Percentiles rank a stretch among this genome's conserved stretches.
These are phyloP conservation scores for Gossypium thurberi DNA, from an alignment of 345 rosid genomes.

Conservation along the genomic window DNA sequence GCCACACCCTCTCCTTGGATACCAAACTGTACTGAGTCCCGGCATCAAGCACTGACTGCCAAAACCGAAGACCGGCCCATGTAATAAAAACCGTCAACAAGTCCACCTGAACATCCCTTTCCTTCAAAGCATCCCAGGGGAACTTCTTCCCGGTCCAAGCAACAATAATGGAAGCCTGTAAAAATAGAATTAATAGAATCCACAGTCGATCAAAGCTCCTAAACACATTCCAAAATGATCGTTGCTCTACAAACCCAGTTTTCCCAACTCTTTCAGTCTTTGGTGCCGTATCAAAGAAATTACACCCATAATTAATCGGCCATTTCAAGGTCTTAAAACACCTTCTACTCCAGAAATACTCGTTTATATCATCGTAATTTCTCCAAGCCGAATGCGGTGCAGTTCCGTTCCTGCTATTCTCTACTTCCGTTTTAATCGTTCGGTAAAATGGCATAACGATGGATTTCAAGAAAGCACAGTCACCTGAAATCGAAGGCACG, in stretches of 20 bases:
- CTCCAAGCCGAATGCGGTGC: conserved; percentile 83
- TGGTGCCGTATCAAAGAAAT: conserved; percentile 32
- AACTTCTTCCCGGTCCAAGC: conserved; percentile 48
- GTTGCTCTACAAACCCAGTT: conserved; percentile 86
- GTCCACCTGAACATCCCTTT: conserved; percentile 49
- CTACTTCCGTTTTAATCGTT: conserved; percentile 51
- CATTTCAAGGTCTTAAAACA: conserved; percentile 67
- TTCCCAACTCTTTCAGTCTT: conserved; percentile 58
- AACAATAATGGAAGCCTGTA: conserved; percentile 69
- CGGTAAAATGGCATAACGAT: conserved; percentile 65
- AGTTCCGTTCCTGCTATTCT: conserved; percentile 61
- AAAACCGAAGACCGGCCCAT: conserved; percentile 65
- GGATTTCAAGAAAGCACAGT: conserved; percentile 47
- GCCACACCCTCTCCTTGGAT: conserved; percentile 50
- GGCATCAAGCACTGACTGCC: conserved; percentile 71
- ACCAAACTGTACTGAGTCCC: conserved; percentile 89
- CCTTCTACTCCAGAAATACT: conserved; percentile 85
- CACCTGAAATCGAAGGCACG: conserved; percentile 45
- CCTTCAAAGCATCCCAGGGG: conserved; percentile 55
- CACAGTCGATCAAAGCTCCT: conserved; percentile 80
- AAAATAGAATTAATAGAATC: conserved; percentile 63
- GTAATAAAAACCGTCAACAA: conserved; percentile 78
- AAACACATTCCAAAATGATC: conserved; percentile 76
- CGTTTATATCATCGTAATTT: conserved; percentile 85
- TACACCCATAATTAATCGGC: conserved; percentile 53